Percentiles rank a stretch among this genome's conserved stretches.
Evolutionary conservation across 2,329 filamentous ascomycete species (phyloP).

Genomic region (Venturia aucupariae): DNA sequence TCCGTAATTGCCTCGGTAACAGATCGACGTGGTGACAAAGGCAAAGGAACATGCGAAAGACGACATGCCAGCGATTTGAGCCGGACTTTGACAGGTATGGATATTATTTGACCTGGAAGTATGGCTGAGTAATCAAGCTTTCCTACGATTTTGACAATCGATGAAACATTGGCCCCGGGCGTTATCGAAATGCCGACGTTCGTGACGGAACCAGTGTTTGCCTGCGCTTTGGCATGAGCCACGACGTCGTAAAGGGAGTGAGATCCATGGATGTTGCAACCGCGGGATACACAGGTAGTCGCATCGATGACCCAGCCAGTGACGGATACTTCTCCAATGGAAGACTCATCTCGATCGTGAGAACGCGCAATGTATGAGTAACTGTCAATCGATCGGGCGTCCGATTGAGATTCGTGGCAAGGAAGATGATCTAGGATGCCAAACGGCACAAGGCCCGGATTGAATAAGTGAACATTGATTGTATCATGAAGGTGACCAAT

Average conservation of each 20-base stretch:
- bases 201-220: constrained; percentile 5
- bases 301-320: constrained; percentile 8
- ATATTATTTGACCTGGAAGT: constrained; percentile 9
- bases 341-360: not conserved
- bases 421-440: not conserved
- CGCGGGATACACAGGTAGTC: not conserved
- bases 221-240: constrained; percentile 3
- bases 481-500: not conserved
- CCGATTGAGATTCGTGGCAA: not conserved
- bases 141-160: constrained; percentile 2
- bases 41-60: not conserved
- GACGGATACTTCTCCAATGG: not conserved
- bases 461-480: constrained; percentile 3
- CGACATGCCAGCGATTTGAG: constrained; percentile 6
- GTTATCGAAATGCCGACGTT: constrained; percentile 3
- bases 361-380: not conserved
- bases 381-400: not conserved
- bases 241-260: constrained; percentile 3
- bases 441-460: constrained; percentile 9
- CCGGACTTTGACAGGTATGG: constrained; percentile 3
- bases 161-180: not conserved
- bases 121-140: not conserved
- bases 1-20: constrained; percentile 11
- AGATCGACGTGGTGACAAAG: not conserved
- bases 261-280: constrained; percentile 8